Evolutionary conservation across 2,329 filamentous ascomycete genomes (phyloP).

Genomic region (Neofusicoccum ribis): DNA sequence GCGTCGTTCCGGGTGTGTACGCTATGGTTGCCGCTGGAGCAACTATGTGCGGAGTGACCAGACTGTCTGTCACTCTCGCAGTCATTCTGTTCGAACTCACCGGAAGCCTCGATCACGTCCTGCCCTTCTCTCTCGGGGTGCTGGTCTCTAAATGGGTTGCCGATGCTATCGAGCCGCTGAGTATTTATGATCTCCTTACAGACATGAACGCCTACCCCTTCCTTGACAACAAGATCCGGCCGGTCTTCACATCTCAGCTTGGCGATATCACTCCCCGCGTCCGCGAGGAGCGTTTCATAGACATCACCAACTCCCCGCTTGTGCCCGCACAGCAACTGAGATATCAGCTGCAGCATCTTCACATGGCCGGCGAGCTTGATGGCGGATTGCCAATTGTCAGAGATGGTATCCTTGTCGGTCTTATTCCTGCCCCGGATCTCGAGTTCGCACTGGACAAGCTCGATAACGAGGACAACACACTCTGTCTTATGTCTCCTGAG

Average conservation of each 20-base stretch:
- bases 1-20: conserved; percentile 95
- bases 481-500: conserved; percentile 79
- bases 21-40: conserved; percentile 91
- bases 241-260: conserved; percentile 84
- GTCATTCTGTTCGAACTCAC: conserved; percentile 97
- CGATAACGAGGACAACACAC: conserved; percentile 67
- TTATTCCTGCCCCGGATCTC: conserved; percentile 92
- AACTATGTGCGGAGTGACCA: conserved; percentile 96
- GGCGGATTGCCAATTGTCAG: conserved; percentile 86
- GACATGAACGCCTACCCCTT: conserved; percentile 98
- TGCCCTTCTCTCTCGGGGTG: conserved; percentile 90
- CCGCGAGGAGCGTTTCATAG: conserved; percentile 76
- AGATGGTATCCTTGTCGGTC: conserved; percentile 75
- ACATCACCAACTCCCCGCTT: conserved; percentile 80
- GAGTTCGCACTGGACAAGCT: conserved; percentile 90
- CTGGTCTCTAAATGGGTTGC: conserved; percentile 98
- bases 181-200: conserved; percentile 92
- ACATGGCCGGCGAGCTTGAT: conserved; percentile 85
- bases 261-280: conserved; percentile 80
- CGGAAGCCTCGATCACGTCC: conserved; percentile 88
- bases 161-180: conserved; percentile 88
- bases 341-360: conserved; percentile 75
- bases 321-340: conserved; percentile 77
- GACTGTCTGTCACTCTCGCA: conserved; percentile 87
- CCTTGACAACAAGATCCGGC: conserved; percentile 93